A percentile compares a stretch with the other conserved stretches of the same genome.
Evolutionary conservation across 2,329 filamentous ascomycete species (phyloP).

Genomic region (Fusarium pseudoanthophilum): DNA sequence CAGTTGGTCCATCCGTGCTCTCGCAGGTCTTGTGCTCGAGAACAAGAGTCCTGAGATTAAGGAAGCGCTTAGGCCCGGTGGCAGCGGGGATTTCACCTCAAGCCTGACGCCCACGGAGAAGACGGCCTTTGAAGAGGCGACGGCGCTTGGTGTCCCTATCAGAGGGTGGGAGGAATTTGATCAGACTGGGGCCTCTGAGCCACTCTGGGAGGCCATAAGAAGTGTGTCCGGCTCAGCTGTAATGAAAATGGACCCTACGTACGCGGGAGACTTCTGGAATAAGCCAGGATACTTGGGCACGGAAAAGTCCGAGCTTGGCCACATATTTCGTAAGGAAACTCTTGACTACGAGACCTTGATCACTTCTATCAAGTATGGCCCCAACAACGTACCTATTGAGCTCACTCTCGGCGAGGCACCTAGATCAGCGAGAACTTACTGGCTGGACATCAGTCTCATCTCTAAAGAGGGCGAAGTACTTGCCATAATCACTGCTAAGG

Average conservation of each 20-base stretch:
- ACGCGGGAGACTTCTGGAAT: neutral
- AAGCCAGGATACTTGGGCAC: rapidly evolving
- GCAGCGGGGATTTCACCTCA: neutral
- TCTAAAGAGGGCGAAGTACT: rapidly evolving
- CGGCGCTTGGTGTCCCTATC: neutral
- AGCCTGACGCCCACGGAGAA: rapidly evolving
- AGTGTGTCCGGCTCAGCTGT: neutral
- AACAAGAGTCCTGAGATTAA: rapidly evolving
- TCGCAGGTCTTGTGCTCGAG: neutral
- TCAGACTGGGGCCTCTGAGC: neutral
- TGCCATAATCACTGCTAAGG: rapidly evolving
- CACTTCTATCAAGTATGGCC: rapidly evolving
- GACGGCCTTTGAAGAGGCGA: rapidly evolving
- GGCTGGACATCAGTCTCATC: rapidly evolving
- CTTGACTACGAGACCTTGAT: neutral
- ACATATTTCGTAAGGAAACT: rapidly evolving
- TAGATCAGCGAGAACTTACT: rapidly evolving
- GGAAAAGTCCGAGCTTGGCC: rapidly evolving
- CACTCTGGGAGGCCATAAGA: neutral
- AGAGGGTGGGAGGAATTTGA: neutral
- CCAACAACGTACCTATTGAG: rapidly evolving
- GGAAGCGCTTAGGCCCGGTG: rapidly evolving
- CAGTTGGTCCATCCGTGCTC: neutral
- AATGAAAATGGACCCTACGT: rapidly evolving
- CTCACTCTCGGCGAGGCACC: rapidly evolving